These are phyloP conservation scores for Capniomyces stellatus DNA, from an alignment of 371 early-diverging fungal species.

Conservation along the genomic window DNA sequence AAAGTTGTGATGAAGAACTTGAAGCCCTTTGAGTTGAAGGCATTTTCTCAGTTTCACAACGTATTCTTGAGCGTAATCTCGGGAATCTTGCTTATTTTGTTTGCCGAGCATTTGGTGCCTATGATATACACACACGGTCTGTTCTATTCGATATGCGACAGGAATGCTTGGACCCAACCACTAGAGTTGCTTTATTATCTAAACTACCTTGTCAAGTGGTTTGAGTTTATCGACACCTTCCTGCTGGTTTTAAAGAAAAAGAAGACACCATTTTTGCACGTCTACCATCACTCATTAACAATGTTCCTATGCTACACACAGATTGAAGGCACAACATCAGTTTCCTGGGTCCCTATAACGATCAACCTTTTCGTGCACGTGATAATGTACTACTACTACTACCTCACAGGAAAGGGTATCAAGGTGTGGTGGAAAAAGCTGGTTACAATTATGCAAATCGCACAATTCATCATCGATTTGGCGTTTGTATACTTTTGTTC, in stretches of 20 bases:
- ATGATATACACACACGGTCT: constrained; percentile 40
- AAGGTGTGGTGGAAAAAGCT: constrained; percentile 87
- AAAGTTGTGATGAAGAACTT: constrained; percentile 39
- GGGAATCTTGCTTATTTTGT: constrained; percentile 35
- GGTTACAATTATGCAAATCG: constrained; percentile 74
- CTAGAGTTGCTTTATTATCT: constrained; percentile 61
- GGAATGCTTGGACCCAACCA: constrained; percentile 43
- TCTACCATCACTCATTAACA: constrained; percentile 79
- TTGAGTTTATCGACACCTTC: constrained; percentile 59
- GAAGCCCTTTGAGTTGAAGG: constrained; percentile 40
- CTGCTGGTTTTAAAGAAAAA: constrained; percentile 55
- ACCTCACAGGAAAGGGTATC: constrained; percentile 59
- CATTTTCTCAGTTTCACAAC: constrained; percentile 56
- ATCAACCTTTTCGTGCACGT: constrained; percentile 78
- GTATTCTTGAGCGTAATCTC: constrained; percentile 43
- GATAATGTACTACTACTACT: constrained; percentile 80
- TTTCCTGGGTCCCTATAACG: constrained; percentile 26
- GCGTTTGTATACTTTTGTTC: constrained; percentile 60
- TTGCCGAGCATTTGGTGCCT: constrained; percentile 48
- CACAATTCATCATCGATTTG: constrained; percentile 73
- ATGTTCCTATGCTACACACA: constrained; percentile 73
- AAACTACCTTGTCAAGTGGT: constrained; percentile 72
- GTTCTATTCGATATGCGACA: constrained; percentile 44
- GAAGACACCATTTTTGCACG: constrained; percentile 66
- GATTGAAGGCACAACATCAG: constrained; percentile 56